A percentile compares a stretch with the other conserved stretches of the same genome.
Conservation (phyloP, 73 alveolate genomes). For the Tetrahymena thermophila region DNA sequence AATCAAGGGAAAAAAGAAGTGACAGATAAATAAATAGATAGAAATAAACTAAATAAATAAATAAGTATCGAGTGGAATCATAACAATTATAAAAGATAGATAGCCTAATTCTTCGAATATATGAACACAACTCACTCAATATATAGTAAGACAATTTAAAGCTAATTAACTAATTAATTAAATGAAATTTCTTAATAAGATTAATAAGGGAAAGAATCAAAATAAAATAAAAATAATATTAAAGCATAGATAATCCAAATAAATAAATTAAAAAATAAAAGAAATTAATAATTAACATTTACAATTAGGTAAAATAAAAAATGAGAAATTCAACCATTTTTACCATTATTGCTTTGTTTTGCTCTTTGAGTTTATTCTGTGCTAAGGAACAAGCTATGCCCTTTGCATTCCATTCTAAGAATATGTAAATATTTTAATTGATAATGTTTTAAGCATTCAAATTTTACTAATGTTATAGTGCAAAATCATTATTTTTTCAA, state of each 20-base stretch:
- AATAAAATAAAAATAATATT: background rate
- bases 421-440: background rate
- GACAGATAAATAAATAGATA: background rate
- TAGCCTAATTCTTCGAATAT: background rate
- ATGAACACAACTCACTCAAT: no score
- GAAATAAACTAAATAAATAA: background rate
- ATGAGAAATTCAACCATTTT: background rate
- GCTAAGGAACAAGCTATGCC: background rate
- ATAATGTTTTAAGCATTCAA: background rate
- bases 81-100: background rate
- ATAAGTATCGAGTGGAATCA: background rate
- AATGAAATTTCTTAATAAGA: background rate
- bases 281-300: background rate
- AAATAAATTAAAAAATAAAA: background rate
- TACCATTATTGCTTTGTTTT: background rate
- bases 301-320: background rate
- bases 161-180: background rate
- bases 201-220: background rate
- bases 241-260: background rate
- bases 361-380: background rate
- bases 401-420: background rate
- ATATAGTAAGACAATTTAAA: background rate
- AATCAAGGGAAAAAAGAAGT: background rate
- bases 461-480: no score
- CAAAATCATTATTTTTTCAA: no score